phyloP scores from a whole-genome alignment of 306 rosid genomes.

The Mimosa pudica region DNA sequence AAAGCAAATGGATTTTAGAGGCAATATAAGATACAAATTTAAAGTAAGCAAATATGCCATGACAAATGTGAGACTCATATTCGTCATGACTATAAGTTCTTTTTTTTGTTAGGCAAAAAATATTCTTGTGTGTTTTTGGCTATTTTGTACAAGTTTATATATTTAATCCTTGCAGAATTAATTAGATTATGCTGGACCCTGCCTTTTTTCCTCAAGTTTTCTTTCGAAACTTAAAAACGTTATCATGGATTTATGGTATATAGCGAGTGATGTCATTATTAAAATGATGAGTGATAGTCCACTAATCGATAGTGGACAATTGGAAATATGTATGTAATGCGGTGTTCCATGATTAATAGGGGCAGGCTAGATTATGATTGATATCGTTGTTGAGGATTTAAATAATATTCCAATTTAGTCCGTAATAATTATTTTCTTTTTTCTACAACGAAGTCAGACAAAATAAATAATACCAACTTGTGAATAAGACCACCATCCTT shows the following conservation, averaged over 20 bases:
- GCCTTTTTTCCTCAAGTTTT: neutral
- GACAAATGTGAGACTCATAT: neutral
- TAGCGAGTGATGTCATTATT: conserved; percentile 20
- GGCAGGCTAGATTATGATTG: conserved; percentile 9
- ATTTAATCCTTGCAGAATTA: neutral
- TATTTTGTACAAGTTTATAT: neutral
- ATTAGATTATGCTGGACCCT: neutral
- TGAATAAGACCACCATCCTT: neutral
- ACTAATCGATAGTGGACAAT: conserved; percentile 22
- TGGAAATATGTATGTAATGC: neutral
- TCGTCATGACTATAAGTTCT: neutral
- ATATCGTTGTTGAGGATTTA: neutral
- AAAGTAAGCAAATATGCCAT: neutral
- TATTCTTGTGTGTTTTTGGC: neutral
- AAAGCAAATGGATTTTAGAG: neutral
- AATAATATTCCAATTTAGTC: neutral
- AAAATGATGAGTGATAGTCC: conserved; percentile 19
- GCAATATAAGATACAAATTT: neutral
- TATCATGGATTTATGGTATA: neutral
- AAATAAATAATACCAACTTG: neutral
- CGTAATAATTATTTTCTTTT: neutral
- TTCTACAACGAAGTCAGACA: neutral
- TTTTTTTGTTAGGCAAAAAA: no score
- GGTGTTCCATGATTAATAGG: conserved; percentile 16
- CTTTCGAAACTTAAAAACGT: neutral